These are phyloP conservation scores for Mycena venus DNA, from an alignment of 768 basidiomycete genomes.

Conservation along the genomic window DNA sequence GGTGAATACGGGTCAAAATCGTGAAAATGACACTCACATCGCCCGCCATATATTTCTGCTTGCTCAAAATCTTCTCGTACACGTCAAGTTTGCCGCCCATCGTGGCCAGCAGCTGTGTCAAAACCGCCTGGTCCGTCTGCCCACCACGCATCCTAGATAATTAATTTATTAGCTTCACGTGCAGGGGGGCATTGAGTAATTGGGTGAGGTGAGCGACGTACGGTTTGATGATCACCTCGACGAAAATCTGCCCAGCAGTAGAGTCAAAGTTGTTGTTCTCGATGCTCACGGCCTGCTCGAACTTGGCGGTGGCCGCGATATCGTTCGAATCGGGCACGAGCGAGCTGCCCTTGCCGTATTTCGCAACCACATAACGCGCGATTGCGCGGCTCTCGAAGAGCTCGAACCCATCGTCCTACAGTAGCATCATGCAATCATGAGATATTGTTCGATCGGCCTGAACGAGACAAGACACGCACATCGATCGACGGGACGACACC, in stretches of 20 bases:
- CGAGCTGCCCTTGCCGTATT: constrained; percentile 52
- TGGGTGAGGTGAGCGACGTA: constrained; percentile 15
- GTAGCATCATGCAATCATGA: not conserved
- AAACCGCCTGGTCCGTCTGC: constrained; percentile 43
- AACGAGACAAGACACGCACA: not conserved
- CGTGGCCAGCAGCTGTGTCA: constrained; percentile 26
- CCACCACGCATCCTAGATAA: constrained; percentile 19
- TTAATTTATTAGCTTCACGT: too few species aligned
- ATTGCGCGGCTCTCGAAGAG: constrained; percentile 60
- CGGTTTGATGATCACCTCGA: constrained; percentile 59
- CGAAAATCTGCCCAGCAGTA: constrained; percentile 47
- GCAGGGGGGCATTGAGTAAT: too few species aligned
- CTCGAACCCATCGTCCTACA: constrained; percentile 54
- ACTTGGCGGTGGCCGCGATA: constrained; percentile 40
- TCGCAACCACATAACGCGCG: constrained; percentile 53
- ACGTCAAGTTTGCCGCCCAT: constrained; percentile 50
- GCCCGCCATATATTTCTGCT: constrained; percentile 56
- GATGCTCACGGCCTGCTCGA: constrained; percentile 52
- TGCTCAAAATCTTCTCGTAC: constrained; percentile 58
- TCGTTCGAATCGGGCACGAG: constrained; percentile 47
- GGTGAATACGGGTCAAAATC: not conserved
- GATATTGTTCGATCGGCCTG: too few species aligned
- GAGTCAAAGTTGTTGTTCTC: constrained; percentile 62
- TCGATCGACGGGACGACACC: constrained; percentile 58
- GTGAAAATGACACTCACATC: constrained; percentile 41